Base-by-base conservation (phyloP, 1,284 basidiomycete genomes). In the Mrakiaceae sp. region DNA sequence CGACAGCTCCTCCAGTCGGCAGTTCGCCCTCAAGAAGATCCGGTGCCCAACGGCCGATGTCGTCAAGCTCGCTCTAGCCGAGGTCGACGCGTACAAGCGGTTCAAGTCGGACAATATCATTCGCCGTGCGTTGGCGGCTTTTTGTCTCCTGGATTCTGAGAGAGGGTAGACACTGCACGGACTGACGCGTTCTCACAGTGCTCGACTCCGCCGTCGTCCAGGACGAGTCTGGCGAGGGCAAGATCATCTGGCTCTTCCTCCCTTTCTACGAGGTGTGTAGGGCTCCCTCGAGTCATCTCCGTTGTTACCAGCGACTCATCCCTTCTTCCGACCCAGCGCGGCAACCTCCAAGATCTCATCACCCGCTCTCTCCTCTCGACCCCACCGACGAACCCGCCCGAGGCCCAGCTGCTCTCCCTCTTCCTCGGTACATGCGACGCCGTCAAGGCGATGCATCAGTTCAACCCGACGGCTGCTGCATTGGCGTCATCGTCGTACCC, bases 361-460 rank as follows among this genome's bases (percentile, higher is more conserved):
- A 90, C 91, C 69, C 81, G 65, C 43, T 58, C 65, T 9, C 47
- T 53, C 14, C 48, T 61, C 16, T 42, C 60, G 2, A 27, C 49
- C 4, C 59, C 64, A 3, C 61, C 56, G 4, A 63, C 65, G 12
- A 48, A 43, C 39, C 61, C 65, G 73, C 83, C 90, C 0, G 96
- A 99, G 77, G 81, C 83, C 68, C 87, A 92, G 63, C 89, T 98
- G 79, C 80, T 98, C 43, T 82, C 83, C 42, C 80, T 94, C 50
- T 98, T 98, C 81, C 87, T 87, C 70, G 95, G 94, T 6, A 91
- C 94, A 10, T 98, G 95, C 75, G 84, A 90, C 69, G 95, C 89
- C 62, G 84, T 98, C 6, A 84, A 87, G 60, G 91, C 92, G 4
- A 92, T 99, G 89, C 95, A 99, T 75, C 84, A 84, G 67, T 90